Evolutionary conservation across 2,329 filamentous ascomycete species (phyloP).

Genomic region (Hymenoscyphus albidus): DNA sequence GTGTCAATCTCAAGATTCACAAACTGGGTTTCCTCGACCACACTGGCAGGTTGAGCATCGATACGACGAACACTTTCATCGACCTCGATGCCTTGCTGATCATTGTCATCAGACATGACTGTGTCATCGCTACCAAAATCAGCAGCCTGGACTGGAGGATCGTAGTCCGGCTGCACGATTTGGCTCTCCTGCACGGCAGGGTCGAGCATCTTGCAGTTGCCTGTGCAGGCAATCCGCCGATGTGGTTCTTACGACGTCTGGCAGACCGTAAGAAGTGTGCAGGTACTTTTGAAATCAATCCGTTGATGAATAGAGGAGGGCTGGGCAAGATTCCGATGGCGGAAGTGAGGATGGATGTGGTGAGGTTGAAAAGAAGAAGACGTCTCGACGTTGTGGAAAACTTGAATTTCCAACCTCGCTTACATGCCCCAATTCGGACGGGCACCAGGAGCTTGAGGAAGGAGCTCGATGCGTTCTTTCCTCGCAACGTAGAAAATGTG

Average conservation of each 20-base stretch:
- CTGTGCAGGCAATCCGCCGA: not conserved
- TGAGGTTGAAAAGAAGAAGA: not conserved
- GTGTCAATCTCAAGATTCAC: constrained; percentile 23
- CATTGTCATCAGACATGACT: not conserved
- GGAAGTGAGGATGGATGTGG: not conserved
- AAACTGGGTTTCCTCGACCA: constrained; percentile 26
- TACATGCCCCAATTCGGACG: not conserved
- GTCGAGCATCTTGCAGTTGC: not conserved
- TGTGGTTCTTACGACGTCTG: too few relatives aligned
- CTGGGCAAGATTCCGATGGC: not conserved
- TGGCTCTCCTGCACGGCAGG: not conserved
- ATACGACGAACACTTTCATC: not conserved
- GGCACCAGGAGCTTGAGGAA: not conserved
- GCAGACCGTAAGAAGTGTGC: too few relatives aligned
- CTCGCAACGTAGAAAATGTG: not conserved
- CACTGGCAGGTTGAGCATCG: not conserved
- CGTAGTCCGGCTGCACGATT: not conserved
- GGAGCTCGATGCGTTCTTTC: constrained; percentile 4
- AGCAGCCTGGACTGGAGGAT: not conserved
- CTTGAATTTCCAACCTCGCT: not conserved
- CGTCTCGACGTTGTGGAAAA: not conserved
- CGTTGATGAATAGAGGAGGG: not conserved
- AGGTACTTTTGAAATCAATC: too few relatives aligned
- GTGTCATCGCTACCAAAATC: not conserved
- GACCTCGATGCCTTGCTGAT: not conserved